phyloP scores from a whole-genome alignment of 2,329 filamentous ascomycete species.

The Aspergillus spinulosporus region DNA sequence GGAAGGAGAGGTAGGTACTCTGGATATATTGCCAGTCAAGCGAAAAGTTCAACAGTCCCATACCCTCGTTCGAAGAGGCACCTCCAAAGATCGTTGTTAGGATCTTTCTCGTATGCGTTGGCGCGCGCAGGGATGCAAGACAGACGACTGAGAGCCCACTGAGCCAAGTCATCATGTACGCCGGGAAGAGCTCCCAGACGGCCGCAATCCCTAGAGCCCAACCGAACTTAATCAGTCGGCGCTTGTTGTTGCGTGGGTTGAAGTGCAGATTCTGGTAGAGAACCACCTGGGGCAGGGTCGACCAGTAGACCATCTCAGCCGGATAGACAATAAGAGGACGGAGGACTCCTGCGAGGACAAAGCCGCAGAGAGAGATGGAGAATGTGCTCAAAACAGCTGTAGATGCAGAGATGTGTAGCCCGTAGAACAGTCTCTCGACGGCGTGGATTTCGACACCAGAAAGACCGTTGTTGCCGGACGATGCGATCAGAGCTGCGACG shows the following conservation, averaged over 20 bases:
- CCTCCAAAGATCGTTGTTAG: constrained; percentile 28
- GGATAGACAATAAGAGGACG: constrained; percentile 59
- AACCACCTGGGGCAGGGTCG: constrained; percentile 39
- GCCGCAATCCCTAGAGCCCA: constrained; percentile 30
- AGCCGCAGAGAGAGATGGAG: constrained; percentile 58
- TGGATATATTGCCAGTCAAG: constrained; percentile 37
- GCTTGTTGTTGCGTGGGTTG: constrained; percentile 27
- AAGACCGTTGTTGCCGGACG: constrained; percentile 53
- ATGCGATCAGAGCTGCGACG: constrained; percentile 56
- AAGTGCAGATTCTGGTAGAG: constrained; percentile 40
- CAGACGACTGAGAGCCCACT: constrained; percentile 25
- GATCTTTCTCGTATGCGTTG: constrained; percentile 9
- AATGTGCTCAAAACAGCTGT: constrained; percentile 54
- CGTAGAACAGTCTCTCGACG: constrained; percentile 35
- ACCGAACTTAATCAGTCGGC: constrained; percentile 33
- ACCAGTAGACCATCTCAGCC: constrained; percentile 59
- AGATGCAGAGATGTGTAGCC: constrained; percentile 42
- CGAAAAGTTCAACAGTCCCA: constrained; percentile 27
- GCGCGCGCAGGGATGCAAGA: constrained; percentile 18
- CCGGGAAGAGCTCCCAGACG: constrained; percentile 27
- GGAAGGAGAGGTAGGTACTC: constrained; percentile 58
- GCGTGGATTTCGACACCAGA: constrained; percentile 29
- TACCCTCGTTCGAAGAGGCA: constrained; percentile 27
- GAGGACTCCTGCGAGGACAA: constrained; percentile 55
- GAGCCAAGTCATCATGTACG: constrained; percentile 30